Conservation (phyloP, 768 basidiomycete species). For the Lentinus tigrinus region DNA sequence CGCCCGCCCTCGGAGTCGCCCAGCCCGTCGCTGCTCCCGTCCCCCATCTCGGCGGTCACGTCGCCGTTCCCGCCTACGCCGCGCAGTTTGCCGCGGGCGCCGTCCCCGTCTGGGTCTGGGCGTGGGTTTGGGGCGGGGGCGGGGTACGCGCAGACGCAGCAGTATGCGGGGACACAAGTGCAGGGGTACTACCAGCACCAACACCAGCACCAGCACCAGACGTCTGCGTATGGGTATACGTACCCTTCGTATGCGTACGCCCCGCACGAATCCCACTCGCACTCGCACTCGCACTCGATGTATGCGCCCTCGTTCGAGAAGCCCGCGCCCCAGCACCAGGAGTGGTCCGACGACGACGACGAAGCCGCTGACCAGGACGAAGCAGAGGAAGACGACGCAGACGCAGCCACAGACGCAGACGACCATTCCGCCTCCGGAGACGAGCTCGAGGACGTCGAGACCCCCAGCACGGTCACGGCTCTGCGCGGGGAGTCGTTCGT, state of each 20-base stretch:
- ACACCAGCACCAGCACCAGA: neutral
- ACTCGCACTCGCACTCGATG: neutral
- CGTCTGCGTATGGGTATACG: neutral
- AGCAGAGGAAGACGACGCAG: neutral
- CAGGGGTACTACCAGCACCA: neutral
- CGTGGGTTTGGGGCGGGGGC: neutral
- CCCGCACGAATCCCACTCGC: neutral
- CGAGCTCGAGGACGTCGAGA: constrained; percentile 3
- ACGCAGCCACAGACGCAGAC: neutral
- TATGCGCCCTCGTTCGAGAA: neutral
- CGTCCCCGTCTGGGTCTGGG: neutral
- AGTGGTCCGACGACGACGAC: neutral
- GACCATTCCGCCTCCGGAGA: neutral
- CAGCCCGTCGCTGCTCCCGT: constrained; percentile 14
- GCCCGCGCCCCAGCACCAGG: neutral
- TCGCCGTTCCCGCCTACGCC: constrained; percentile 17
- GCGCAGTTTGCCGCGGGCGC: constrained; percentile 10
- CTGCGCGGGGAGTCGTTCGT: constrained; percentile 11
- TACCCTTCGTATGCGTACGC: neutral
- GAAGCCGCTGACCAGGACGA: too few relatives aligned
- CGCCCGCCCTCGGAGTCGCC: neutral
- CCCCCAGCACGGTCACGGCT: neutral
- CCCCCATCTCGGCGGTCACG: constrained; percentile 12
- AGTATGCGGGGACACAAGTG: neutral
- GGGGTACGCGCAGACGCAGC: neutral